Conservation (phyloP, 179 eudicot species). For the Patellifolia procumbens region DNA sequence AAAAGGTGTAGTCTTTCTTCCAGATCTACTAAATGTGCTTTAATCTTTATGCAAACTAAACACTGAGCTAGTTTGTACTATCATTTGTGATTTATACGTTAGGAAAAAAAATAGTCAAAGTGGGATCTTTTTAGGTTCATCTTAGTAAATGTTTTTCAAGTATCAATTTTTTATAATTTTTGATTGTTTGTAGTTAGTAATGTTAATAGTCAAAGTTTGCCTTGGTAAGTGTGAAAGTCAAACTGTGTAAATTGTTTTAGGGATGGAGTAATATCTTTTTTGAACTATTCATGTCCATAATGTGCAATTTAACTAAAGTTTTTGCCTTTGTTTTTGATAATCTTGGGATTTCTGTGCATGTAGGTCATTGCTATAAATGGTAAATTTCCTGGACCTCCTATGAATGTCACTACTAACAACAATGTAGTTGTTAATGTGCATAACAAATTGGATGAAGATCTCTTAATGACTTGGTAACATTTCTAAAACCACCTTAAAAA, state of each 20-base stretch:
- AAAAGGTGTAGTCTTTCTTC: slow-evolving; percentile 23
- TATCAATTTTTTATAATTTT: no score
- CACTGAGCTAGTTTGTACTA: slow-evolving; percentile 11
- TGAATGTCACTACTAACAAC: slow-evolving; percentile 80
- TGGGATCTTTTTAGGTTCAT: no score
- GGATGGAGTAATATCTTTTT: no score
- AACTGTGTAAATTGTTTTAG: no score
- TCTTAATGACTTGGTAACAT: slow-evolving; percentile 42
- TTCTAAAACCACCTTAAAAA: background rate
- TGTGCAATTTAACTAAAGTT: slow-evolving; percentile 19
- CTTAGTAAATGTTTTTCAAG: no score
- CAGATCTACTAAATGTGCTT: slow-evolving; percentile 60
- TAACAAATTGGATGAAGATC: slow-evolving; percentile 75
- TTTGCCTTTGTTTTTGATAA: slow-evolving; percentile 1
- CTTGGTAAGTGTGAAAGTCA: no score
- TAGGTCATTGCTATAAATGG: slow-evolving; percentile 82
- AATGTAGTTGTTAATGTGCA: slow-evolving; percentile 73
- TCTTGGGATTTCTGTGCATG: slow-evolving; percentile 23
- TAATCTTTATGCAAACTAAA: background rate
- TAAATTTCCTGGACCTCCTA: slow-evolving; percentile 68
- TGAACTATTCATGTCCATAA: slow-evolving; percentile 10
- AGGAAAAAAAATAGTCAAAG: no score
- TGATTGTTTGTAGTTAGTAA: no score
- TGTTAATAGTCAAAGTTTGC: no score
- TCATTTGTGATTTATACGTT: no score